These are phyloP conservation scores for Lichina pygmaea DNA, from an alignment of 495 filamentous ascomycete species.

Conservation along the genomic window DNA sequence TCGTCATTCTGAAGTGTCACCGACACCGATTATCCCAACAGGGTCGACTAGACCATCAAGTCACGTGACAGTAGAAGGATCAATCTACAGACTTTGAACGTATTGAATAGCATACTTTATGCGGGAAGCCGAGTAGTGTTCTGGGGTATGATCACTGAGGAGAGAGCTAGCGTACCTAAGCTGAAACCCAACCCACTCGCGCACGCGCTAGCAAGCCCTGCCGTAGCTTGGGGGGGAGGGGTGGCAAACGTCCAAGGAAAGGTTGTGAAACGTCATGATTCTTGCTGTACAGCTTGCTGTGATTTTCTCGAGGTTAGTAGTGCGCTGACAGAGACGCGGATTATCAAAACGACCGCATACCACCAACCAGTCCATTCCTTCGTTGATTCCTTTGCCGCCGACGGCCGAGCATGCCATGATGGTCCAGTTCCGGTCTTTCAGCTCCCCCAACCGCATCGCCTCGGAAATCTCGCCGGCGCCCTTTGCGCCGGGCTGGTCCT, in stretches of 20 bases:
- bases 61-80: no score
- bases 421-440: constrained; percentile 95
- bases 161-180: no score
- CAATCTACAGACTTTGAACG: no score
- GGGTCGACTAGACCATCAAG: no score
- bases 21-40: no score
- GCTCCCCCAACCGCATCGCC: constrained; percentile 62
- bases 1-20: no score
- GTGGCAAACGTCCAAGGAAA: not conserved
- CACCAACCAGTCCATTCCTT: constrained; percentile 98
- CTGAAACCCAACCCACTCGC: no score
- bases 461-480: constrained; percentile 92
- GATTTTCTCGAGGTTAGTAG: not conserved
- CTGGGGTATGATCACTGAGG: no score
- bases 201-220: no score
- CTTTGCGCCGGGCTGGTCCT: constrained; percentile 92
- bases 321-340: not conserved
- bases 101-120: no score
- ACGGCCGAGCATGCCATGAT: constrained; percentile 94
- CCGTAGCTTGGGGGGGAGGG: not conserved
- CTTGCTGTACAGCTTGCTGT: constrained; percentile 13
- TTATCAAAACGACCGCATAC: constrained; percentile 26
- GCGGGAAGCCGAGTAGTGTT: no score
- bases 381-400: constrained; percentile 74
- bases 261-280: constrained; percentile 9